These are phyloP conservation scores for Phascolomyces articulosus DNA, from an alignment of 371 early-diverging fungal genomes.

Conservation along the genomic window DNA sequence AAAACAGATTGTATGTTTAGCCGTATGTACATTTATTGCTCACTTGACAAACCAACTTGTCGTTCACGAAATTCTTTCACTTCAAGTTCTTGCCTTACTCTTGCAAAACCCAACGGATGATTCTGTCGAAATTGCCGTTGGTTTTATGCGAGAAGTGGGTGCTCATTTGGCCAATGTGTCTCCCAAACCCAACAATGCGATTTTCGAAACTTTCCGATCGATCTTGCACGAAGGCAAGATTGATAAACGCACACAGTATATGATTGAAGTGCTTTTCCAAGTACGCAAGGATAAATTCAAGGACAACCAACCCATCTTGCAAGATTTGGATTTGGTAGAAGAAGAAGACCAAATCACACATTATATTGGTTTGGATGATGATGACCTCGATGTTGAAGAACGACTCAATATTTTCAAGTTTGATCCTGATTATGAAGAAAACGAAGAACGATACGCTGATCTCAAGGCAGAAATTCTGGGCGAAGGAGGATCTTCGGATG, in stretches of 20 bases:
- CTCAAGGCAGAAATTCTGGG: slow-evolving; percentile 92
- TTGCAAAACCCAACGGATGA: slow-evolving; percentile 95
- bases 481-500: slow-evolving; percentile 76
- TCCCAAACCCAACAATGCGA: slow-evolving; percentile 82
- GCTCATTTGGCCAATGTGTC: slow-evolving; percentile 81
- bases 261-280: slow-evolving; percentile 97
- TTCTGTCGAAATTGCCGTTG: slow-evolving; percentile 97
- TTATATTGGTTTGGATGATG: slow-evolving; percentile 86
- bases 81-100: slow-evolving; percentile 86
- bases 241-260: slow-evolving; percentile 95
- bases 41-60: slow-evolving; percentile 94
- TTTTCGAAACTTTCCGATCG: slow-evolving; percentile 91
- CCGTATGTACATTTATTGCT: slow-evolving; percentile 87
- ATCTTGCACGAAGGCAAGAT: slow-evolving; percentile 94
- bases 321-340: slow-evolving; percentile 94
- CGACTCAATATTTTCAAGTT: slow-evolving; percentile 83
- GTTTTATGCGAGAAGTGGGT: slow-evolving; percentile 92
- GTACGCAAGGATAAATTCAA: slow-evolving; percentile 94
- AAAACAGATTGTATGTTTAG: slow-evolving; percentile 68
- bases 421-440: slow-evolving; percentile 82
- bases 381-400: slow-evolving; percentile 81
- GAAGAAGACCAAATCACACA: slow-evolving; percentile 97
- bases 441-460: slow-evolving; percentile 81
- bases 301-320: slow-evolving; percentile 71
- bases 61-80: slow-evolving; percentile 86